Evolutionary conservation across 192 early-diverging fungal genomes (phyloP).

Genomic region (Kickxella alabastrina): DNA sequence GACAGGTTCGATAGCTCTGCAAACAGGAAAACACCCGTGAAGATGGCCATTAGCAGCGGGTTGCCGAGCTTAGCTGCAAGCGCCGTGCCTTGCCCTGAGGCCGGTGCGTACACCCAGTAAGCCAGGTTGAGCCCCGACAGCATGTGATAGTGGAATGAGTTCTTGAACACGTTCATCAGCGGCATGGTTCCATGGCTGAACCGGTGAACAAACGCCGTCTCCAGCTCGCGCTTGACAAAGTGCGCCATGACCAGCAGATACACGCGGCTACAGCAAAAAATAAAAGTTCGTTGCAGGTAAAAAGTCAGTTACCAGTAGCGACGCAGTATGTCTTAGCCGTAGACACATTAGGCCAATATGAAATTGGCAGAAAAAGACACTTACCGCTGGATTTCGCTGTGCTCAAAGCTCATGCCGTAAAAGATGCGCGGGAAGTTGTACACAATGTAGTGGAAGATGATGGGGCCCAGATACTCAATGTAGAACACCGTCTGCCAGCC

Average conservation of each 20-base stretch:
- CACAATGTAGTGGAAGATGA: slow-evolving; percentile 80
- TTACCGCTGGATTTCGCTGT: slow-evolving; percentile 69
- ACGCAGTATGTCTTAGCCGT: too few relatives aligned
- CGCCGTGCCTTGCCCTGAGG: slow-evolving; percentile 52
- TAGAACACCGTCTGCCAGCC: slow-evolving; percentile 92
- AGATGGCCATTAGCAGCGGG: slow-evolving; percentile 30
- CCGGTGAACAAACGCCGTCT: slow-evolving; percentile 89
- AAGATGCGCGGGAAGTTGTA: slow-evolving; percentile 70
- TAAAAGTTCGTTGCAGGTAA: not conserved
- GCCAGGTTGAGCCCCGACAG: slow-evolving; percentile 81
- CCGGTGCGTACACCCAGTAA: slow-evolving; percentile 84
- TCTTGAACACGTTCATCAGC: slow-evolving; percentile 89
- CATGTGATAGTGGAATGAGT: slow-evolving; percentile 91
- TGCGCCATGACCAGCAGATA: slow-evolving; percentile 72
- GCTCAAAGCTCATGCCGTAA: slow-evolving; percentile 64
- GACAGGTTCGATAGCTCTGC: slow-evolving; percentile 81
- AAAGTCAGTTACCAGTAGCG: too few relatives aligned
- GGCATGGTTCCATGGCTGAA: slow-evolving; percentile 96
- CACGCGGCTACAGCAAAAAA: slow-evolving; percentile 52
- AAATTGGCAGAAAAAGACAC: slow-evolving; percentile 26
- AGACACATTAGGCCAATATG: too few relatives aligned
- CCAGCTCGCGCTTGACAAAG: slow-evolving; percentile 89
- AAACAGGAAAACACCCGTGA: slow-evolving; percentile 38
- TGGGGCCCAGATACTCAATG: slow-evolving; percentile 89
- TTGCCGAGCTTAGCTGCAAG: slow-evolving; percentile 45